Evolutionary conservation across 768 basidiomycete species (phyloP).

Genomic region (Mrakia hoshinonis): DNA sequence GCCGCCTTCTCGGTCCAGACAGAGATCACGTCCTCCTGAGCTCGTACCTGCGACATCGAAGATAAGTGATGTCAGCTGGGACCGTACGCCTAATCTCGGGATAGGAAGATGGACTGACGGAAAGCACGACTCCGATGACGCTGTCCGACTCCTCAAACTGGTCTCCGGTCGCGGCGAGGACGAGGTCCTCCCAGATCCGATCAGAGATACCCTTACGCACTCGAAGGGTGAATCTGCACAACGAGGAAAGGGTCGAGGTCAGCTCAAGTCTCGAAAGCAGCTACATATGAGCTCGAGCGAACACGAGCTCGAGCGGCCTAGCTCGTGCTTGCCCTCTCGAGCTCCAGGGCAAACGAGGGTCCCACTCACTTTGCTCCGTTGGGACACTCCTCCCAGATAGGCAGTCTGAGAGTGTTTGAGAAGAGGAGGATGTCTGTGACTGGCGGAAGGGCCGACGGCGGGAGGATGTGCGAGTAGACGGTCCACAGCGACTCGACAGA

Average conservation of each 20-base stretch:
- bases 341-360: background rate
- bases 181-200: slow-evolving; percentile 78
- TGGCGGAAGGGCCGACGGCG: slow-evolving; percentile 71
- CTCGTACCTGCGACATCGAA: slow-evolving; percentile 57
- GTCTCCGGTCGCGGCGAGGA: slow-evolving; percentile 74
- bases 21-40: slow-evolving; percentile 87
- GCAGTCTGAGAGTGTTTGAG: slow-evolving; percentile 60
- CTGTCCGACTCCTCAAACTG: slow-evolving; percentile 58
- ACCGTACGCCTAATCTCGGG: no score
- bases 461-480: slow-evolving; percentile 79
- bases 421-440: slow-evolving; percentile 78
- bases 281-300: no score
- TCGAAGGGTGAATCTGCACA: slow-evolving; percentile 71
- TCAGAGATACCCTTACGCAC: slow-evolving; percentile 83
- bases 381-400: slow-evolving; percentile 82
- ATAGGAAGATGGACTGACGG: background rate
- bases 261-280: background rate
- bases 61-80: no score
- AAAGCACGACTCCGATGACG: slow-evolving; percentile 86
- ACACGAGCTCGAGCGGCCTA: no score
- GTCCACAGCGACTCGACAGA: slow-evolving; percentile 96
- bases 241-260: background rate
- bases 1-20: slow-evolving; percentile 70
- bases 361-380: slow-evolving; percentile 16
- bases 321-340: no score